Conservation (phyloP, 768 basidiomycete species). For the Boletus pseudopeckii region DNA sequence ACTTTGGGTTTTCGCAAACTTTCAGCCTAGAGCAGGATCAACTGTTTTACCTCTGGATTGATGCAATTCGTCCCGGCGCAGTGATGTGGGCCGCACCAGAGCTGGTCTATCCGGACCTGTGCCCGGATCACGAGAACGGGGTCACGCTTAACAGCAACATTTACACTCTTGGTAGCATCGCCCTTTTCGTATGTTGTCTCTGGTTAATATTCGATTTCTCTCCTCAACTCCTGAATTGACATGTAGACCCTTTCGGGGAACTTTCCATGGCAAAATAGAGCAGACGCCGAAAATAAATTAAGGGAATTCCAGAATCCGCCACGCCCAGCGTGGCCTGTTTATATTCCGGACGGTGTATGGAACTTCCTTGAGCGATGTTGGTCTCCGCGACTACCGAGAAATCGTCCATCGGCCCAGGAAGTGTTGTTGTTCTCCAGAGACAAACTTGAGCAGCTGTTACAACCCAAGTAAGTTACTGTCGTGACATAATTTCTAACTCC, state of each 20-base stretch:
- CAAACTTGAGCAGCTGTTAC: not conserved
- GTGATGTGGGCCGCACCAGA: slow-evolving; percentile 1
- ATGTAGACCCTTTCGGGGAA: not conserved
- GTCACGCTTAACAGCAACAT: no score
- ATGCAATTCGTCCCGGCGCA: not conserved
- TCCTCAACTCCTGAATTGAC: not conserved
- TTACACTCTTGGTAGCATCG: no score
- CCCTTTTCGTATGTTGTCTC: not conserved
- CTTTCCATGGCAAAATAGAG: not conserved
- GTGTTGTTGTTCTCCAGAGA: not conserved
- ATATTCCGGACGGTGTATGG: not conserved
- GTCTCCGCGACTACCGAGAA: not conserved
- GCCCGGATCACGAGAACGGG: no score
- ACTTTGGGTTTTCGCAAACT: slow-evolving; percentile 4
- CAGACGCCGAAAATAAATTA: not conserved
- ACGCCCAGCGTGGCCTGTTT: not conserved
- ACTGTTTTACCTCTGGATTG: not conserved
- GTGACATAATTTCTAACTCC: not conserved
- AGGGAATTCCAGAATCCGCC: not conserved
- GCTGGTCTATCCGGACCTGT: not conserved
- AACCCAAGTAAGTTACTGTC: not conserved
- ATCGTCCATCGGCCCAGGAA: not conserved
- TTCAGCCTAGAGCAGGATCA: not conserved
- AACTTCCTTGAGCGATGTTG: slow-evolving; percentile 3
- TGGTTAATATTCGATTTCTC: not conserved